Conservation (phyloP, 2,329 filamentous ascomycete genomes). For the Cordyceps pruinosa region DNA sequence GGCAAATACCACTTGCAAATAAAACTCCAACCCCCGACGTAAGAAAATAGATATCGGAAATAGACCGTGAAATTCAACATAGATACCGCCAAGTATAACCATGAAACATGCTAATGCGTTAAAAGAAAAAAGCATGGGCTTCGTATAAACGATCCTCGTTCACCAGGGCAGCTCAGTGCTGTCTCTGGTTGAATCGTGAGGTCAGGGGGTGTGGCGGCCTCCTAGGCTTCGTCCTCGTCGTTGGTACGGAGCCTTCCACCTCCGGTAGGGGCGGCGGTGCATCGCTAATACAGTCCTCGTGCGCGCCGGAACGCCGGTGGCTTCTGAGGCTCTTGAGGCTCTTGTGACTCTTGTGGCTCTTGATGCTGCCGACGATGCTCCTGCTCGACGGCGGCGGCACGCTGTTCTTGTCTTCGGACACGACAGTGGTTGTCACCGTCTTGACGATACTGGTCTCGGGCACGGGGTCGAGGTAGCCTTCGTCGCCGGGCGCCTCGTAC, state of each 20-base stretch:
- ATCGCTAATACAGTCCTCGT: not conserved
- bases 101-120: not conserved
- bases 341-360: not conserved
- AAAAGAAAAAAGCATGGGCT: not conserved
- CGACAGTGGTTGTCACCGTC: constrained; percentile 6
- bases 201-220: not conserved
- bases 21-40: not conserved
- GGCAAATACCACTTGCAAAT: not conserved
- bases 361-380: not conserved
- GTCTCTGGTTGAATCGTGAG: constrained; percentile 1
- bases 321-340: not conserved
- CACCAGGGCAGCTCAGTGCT: not conserved
- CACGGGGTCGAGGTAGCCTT: not conserved
- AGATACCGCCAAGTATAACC: not conserved
- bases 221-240: not conserved
- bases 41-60: not conserved
- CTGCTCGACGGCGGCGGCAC: not conserved
- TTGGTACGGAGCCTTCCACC: not conserved
- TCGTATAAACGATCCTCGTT: not conserved
- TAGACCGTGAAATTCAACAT: not conserved
- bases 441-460: constrained; percentile 7
- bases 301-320: not conserved
- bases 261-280: not conserved
- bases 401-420: not conserved
- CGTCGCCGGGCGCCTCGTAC: constrained; percentile 1